These are phyloP conservation scores for Teratosphaeria viscida DNA, from an alignment of 2,329 filamentous ascomycete genomes.

Conservation along the genomic window DNA sequence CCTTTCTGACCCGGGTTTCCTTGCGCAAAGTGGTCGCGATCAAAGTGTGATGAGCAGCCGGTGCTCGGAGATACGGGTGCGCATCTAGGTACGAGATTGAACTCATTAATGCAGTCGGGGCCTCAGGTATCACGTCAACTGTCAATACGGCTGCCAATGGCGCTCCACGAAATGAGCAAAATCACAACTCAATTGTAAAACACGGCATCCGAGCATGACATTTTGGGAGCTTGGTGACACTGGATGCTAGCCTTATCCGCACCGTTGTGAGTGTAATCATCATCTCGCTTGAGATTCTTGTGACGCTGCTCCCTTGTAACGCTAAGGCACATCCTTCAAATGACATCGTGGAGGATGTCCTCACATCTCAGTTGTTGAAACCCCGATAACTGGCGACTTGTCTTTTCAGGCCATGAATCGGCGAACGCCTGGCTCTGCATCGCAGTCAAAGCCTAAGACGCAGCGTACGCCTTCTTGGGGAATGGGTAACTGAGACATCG, in stretches of 20 bases:
- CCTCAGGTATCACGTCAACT: neutral
- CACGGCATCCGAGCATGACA: neutral
- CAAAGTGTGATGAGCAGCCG: neutral
- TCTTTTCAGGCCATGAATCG: neutral
- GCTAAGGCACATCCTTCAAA: neutral
- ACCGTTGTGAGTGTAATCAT: neutral
- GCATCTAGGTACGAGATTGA: neutral
- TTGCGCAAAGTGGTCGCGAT: neutral
- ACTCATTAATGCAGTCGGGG: neutral
- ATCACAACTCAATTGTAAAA: neutral
- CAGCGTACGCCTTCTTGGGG: slow-evolving; percentile 28
- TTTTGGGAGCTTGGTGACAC: neutral
- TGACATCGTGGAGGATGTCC: slow-evolving; percentile 22
- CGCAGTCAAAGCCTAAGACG: neutral
- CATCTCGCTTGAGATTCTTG: neutral
- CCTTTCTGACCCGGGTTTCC: neutral
- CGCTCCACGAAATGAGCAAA: neutral
- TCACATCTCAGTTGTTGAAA: slow-evolving; percentile 27
- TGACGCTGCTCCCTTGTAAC: neutral
- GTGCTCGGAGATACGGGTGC: neutral
- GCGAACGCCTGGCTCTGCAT: neutral
- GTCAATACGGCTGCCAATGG: neutral
- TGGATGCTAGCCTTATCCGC: neutral
- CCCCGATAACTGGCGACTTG: slow-evolving; percentile 4
- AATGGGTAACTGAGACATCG: slow-evolving; percentile 22